Percentiles rank a stretch among this genome's conserved stretches.
Evolutionary conservation across 192 early-diverging fungal genomes (phyloP).

Genomic region (Dispira parvispora): DNA sequence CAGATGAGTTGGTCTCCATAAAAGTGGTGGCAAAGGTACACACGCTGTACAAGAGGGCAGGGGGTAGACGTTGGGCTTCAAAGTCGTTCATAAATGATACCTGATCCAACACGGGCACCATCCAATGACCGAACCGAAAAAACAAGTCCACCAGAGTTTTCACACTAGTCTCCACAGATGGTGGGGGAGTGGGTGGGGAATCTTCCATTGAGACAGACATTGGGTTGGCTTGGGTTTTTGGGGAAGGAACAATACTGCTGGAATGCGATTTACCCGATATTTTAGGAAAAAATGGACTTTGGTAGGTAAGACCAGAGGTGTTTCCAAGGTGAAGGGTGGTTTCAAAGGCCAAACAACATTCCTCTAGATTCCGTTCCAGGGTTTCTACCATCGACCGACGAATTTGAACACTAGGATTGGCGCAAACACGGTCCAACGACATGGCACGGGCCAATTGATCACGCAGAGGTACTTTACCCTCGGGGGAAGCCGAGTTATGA

Average conservation of each 20-base stretch:
- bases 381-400: constrained; percentile 1
- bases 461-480: too few relatives aligned
- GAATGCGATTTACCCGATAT: background rate
- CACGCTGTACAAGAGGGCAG: background rate
- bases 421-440: too few relatives aligned
- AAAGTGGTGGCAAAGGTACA: constrained; percentile 10
- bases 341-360: background rate
- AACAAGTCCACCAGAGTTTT: background rate
- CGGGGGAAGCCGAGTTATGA: too few relatives aligned
- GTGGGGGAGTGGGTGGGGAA: background rate
- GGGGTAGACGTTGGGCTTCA: background rate
- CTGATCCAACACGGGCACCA: constrained; percentile 3
- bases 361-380: constrained; percentile 8
- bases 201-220: background rate
- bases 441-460: too few relatives aligned
- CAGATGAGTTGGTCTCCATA: too few relatives aligned
- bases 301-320: constrained; percentile 11
- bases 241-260: too few relatives aligned
- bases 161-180: background rate
- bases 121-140: background rate
- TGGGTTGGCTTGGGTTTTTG: background rate
- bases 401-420: too few relatives aligned
- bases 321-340: constrained; percentile 6
- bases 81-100: background rate
- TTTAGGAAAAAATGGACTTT: constrained; percentile 11